These are phyloP conservation scores for Bipolaris cookei DNA, from an alignment of 2,329 filamentous ascomycete species.

Conservation along the genomic window DNA sequence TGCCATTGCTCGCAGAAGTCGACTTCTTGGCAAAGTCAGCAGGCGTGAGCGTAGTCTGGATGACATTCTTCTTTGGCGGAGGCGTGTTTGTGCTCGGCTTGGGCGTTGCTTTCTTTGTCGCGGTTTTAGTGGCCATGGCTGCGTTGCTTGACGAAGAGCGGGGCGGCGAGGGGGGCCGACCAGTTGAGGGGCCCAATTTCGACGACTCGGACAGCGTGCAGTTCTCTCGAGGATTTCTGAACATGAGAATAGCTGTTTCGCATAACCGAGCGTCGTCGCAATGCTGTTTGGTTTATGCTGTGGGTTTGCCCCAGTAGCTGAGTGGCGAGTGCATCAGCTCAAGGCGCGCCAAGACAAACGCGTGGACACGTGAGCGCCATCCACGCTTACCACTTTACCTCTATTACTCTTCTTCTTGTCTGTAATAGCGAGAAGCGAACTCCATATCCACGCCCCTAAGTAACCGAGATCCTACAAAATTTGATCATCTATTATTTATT, in stretches of 20 bases:
- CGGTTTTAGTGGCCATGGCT: constrained; percentile 34
- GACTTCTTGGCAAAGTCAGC: constrained; percentile 42
- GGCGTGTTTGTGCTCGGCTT: constrained; percentile 23
- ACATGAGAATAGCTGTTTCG: constrained; percentile 50
- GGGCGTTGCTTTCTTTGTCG: constrained; percentile 28
- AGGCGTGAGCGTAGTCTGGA: constrained; percentile 46
- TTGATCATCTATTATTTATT: too few relatives aligned
- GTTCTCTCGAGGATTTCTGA: constrained; percentile 62
- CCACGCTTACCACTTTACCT: background rate
- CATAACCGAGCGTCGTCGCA: background rate
- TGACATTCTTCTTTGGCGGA: constrained; percentile 31
- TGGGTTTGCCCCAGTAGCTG: background rate
- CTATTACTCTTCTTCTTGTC: background rate
- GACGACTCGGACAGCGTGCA: constrained; percentile 40
- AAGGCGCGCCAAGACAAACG: constrained; percentile 17
- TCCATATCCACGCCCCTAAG: too few relatives aligned
- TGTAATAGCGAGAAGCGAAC: too few relatives aligned
- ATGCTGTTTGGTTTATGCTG: background rate
- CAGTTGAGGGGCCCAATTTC: constrained; percentile 54
- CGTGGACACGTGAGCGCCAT: constrained; percentile 11
- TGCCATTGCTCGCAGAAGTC: constrained; percentile 38
- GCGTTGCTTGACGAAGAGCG: constrained; percentile 24
- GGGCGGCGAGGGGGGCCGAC: constrained; percentile 61
- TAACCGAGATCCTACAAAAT: too few relatives aligned
- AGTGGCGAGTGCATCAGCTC: constrained; percentile 5